A percentile compares a stretch with the other conserved stretches of the same genome.
Conservation (phyloP, 75 land plant genomes). For the Cryptomeria japonica region DNA sequence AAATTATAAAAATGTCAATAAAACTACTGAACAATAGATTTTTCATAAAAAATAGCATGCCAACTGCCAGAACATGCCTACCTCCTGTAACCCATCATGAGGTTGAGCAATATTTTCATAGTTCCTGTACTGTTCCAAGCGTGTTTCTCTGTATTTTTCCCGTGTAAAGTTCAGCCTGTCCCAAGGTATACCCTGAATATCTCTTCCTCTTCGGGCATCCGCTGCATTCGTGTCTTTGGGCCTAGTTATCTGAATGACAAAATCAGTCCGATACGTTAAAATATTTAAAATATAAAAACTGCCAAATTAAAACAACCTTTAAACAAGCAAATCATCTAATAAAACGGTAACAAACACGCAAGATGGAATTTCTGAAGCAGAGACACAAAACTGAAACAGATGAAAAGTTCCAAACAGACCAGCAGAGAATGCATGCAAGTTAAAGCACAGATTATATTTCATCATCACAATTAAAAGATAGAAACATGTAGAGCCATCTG, state of each 20-base stretch:
- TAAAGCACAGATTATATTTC: not conserved
- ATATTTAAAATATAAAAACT: not conserved
- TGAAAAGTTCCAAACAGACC: not conserved
- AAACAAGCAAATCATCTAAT: not conserved
- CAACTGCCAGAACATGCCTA: slow-evolving; percentile 10
- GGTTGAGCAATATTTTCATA: slow-evolving; percentile 79
- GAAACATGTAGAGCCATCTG: not conserved
- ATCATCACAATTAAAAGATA: not conserved
- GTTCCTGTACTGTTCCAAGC: slow-evolving; percentile 87
- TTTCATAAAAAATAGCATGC: not conserved
- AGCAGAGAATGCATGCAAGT: not conserved
- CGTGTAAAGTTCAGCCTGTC: slow-evolving; percentile 71
- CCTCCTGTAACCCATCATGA: slow-evolving; percentile 68
- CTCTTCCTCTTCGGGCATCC: slow-evolving; percentile 80
- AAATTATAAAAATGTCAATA: not conserved
- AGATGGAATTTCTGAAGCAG: not conserved
- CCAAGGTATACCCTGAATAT: slow-evolving; percentile 97
- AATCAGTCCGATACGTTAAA: not conserved
- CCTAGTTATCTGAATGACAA: slow-evolving; percentile 13
- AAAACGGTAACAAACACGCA: not conserved
- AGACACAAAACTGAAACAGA: not conserved
- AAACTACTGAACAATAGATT: not conserved
- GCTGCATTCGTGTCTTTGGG: slow-evolving; percentile 62
- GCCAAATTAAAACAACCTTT: not conserved
- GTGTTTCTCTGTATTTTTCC: slow-evolving; percentile 75